phyloP scores from a whole-genome alignment of 2,329 filamentous ascomycete species.

The Colletotrichum endophyticum region DNA sequence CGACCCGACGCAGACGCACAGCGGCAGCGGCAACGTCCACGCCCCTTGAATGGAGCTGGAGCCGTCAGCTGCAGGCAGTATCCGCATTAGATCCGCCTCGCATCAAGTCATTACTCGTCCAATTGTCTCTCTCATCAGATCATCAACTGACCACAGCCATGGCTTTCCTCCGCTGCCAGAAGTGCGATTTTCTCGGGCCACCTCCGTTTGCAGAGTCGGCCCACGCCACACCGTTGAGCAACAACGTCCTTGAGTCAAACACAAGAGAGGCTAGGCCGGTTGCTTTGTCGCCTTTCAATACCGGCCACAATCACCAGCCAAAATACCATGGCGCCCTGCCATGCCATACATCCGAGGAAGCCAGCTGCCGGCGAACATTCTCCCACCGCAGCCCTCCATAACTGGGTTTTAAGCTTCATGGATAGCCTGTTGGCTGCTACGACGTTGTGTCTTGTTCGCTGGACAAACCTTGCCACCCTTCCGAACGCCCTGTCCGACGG shows the following conservation, averaged over 20 bases:
- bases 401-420: not conserved
- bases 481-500: not conserved
- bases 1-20: not conserved
- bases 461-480: not conserved
- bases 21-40: not conserved
- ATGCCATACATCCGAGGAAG: not conserved
- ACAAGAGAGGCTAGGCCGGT: not conserved
- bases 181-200: not conserved
- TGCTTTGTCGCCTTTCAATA: not conserved
- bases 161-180: not conserved
- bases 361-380: not conserved
- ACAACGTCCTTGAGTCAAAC: conserved; percentile 2
- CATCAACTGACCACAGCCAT: conserved; percentile 2
- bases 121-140: not conserved
- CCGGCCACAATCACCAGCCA: not conserved
- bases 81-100: not conserved
- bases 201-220: not conserved
- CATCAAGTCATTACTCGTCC: conserved; percentile 9
- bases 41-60: not conserved
- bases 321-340: not conserved
- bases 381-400: not conserved
- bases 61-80: not conserved
- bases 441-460: not conserved
- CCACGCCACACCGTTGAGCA: not conserved
- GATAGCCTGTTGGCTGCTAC: not conserved